These are phyloP conservation scores for Fusarium torreyae DNA, from an alignment of 2,329 filamentous ascomycete genomes.

Conservation along the genomic window DNA sequence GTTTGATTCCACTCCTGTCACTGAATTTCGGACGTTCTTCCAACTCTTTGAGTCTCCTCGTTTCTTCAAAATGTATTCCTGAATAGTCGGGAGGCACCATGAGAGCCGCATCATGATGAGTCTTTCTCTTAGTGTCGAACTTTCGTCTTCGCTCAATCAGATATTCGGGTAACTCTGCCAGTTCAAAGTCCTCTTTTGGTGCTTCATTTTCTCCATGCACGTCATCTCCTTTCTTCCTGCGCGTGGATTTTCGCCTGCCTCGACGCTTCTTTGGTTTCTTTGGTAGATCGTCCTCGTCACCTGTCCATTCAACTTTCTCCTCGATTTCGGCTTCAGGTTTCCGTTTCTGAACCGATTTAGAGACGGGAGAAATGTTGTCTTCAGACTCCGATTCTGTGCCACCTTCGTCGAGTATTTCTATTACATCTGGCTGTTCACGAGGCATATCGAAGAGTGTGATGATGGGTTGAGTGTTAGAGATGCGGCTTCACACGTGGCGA, in stretches of 20 bases:
- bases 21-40: constrained; percentile 80
- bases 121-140: constrained; percentile 75
- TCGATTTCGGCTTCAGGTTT: constrained; percentile 56
- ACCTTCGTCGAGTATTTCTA: constrained; percentile 50
- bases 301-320: constrained; percentile 68
- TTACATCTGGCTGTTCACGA: constrained; percentile 30
- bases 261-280: constrained; percentile 63
- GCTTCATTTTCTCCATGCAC: constrained; percentile 53
- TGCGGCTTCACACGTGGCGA: constrained; percentile 26
- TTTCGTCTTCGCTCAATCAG: constrained; percentile 78
- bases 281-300: constrained; percentile 74
- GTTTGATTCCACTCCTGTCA: constrained; percentile 67
- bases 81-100: constrained; percentile 84
- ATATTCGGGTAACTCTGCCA: constrained; percentile 68
- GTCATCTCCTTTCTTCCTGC: constrained; percentile 48
- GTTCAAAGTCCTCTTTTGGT: constrained; percentile 62
- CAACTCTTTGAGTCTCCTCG: constrained; percentile 55
- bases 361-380: constrained; percentile 11
- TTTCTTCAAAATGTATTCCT: constrained; percentile 78
- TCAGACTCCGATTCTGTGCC: constrained; percentile 42
- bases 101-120: constrained; percentile 77
- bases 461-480: constrained; percentile 8
- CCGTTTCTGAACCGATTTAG: constrained; percentile 53
- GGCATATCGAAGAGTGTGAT: constrained; percentile 33
- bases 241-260: constrained; percentile 51